Base-by-base conservation (phyloP, 495 filamentous ascomycete genomes). In the Ramalina intermedia region DNA sequence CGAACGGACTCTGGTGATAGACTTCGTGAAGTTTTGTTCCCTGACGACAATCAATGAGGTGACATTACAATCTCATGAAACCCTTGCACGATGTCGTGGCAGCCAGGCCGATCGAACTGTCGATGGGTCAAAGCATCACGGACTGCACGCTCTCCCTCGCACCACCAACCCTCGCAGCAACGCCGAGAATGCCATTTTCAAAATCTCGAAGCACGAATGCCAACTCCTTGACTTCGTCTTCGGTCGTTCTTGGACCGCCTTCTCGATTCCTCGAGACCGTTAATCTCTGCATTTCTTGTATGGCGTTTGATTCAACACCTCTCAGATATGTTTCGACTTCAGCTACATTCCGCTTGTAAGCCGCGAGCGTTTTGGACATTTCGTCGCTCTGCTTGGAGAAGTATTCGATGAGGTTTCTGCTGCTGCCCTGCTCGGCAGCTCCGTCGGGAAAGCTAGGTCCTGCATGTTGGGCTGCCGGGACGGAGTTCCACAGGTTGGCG, bases 271-370 rank as follows among this genome's bases (percentile, higher is more conserved):
- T 70, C 43, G 69, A 72, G 24, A 75, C 71, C 46, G 79, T 69
- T 58, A 84, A 74, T 46, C 80, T 70, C 63, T 83, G 78, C 47
- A 84, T 74, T 60, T 87, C 81, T 49, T 80, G 74, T 52, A 81
- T 68, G 41, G 85, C 71, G 23, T 74, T 76, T 8, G 69, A 66
- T 58, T 93, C 85, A 20, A 94, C 79, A 3, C 80, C 78, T 43
- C 81, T 70, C 42, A 95, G 69, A 61, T 91, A 86, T 54, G 77
- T 72, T 64, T 94, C 87, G 45, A 95, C 87, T 61, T 94, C 87
- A 42, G 74, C 69, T 43, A 94, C 64, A 50, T 82, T 85, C 26
- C 68, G 64, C 53, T 78, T 74, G 59, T 88, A 87, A 53, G 65
- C 70, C 6, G 72, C 69, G 29, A 89, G 71, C 24, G 81, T 80